These are phyloP conservation scores for Tulasnella sp. DNA, from an alignment of 768 basidiomycete genomes.

Conservation along the genomic window DNA sequence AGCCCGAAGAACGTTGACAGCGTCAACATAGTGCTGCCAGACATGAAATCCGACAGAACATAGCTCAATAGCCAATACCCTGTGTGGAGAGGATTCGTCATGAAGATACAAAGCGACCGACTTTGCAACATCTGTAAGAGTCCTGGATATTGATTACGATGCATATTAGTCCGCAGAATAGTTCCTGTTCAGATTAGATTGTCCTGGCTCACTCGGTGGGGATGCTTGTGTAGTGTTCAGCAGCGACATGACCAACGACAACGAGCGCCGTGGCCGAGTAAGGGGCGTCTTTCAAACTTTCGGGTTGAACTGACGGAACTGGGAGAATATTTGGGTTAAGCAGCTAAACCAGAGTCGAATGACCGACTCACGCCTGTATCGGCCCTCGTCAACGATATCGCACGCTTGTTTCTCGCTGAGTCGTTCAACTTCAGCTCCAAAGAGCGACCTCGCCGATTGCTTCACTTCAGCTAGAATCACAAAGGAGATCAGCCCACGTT, in stretches of 20 bases:
- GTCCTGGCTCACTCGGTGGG: conserved; percentile 60
- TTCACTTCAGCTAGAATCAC: conserved; percentile 65
- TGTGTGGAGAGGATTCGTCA: conserved; percentile 64
- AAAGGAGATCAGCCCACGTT: neutral
- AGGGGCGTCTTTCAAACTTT: conserved; percentile 60
- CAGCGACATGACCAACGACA: conserved; percentile 79
- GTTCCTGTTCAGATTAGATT: neutral
- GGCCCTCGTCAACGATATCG: conserved; percentile 62
- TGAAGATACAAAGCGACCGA: conserved; percentile 79
- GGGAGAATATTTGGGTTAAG: neutral
- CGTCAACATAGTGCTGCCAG: conserved; percentile 93
- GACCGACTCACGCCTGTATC: conserved; percentile 58
- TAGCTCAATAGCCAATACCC: conserved; percentile 81
- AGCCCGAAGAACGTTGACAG: conserved; percentile 82
- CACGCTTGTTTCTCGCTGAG: conserved; percentile 70
- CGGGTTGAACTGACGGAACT: conserved; percentile 68
- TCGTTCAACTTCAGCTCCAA: conserved; percentile 71
- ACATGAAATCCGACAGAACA: conserved; percentile 89
- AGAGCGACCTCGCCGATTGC: conserved; percentile 73
- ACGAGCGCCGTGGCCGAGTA: conserved; percentile 72
- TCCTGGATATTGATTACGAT: conserved; percentile 49
- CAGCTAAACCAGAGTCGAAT: neutral
- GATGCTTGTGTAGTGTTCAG: conserved; percentile 76
- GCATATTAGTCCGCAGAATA: conserved; percentile 20
- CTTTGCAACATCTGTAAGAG: conserved; percentile 80